Base-by-base conservation (phyloP, 306 rosid genomes). In the Geum urbanum region DNA sequence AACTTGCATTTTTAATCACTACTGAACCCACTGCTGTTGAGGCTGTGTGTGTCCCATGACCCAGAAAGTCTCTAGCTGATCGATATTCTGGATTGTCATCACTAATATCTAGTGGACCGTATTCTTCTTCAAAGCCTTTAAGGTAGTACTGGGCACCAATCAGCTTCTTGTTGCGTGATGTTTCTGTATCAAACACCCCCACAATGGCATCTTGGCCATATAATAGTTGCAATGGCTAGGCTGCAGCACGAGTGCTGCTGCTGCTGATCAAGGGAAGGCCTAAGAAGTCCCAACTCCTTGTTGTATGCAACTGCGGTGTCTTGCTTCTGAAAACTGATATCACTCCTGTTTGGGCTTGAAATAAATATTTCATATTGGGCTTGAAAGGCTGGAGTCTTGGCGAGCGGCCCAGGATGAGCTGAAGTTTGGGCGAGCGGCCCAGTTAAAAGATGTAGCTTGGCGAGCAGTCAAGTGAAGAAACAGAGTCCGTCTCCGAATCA, bases 41-140 rank as follows among this genome's bases (percentile, higher is more conserved):
- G 44, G 90, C 90, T 7, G 86, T 86, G 64, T 86, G 90, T 35
- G 90, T 86, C 15, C 90, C 90, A 7, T 86, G 90, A 27, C 90
- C 90, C 6, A 82, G 73, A 49, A 75, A 83, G 65, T 85, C 87
- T 46, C 87, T 76, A 6, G 90, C 78, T 0, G 90, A 85, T 14
- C 27, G 67, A 50, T 72, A 80, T 61, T 85, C 90, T 2, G 76
- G 77, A 20, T 74, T 84, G 35, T 69, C 82, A 16, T 24, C 27
- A 24, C 80, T 84, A 40, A 1, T 11, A 56, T 75, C 72, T 5
- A 85, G 76, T 9, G 76, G 61, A 41, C 85, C 85, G 20, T 72
- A 51, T 20, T 68, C 62, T 18, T 9, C 48, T 58, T 83, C 90
- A 52, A 80, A 85, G 6, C 90, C 90, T 80, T 83, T 45, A n/a